phyloP scores from a whole-genome alignment of 2,329 filamentous ascomycete genomes.

The Didymella segeticola region DNA sequence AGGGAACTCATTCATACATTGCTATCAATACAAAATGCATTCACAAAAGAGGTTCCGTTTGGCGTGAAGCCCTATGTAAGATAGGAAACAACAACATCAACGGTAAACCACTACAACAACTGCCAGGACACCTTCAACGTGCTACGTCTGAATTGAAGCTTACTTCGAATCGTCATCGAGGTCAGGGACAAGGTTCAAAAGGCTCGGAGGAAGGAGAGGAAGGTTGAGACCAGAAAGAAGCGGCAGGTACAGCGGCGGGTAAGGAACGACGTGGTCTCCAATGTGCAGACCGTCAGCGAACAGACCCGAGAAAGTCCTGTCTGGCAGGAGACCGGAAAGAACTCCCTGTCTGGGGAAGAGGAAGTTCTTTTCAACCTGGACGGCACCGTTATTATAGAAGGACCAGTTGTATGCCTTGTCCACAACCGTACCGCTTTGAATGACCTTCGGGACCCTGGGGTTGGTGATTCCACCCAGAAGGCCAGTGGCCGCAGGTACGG shows the following conservation, averaged over 20 bases:
- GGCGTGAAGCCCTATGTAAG: background rate
- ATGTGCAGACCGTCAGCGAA: constrained; percentile 27
- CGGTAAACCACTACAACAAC: background rate
- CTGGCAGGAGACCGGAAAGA: constrained; percentile 18
- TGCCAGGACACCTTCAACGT: background rate
- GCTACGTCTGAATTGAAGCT: background rate
- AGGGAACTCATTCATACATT: background rate
- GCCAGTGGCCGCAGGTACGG: constrained; percentile 1
- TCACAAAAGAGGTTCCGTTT: background rate
- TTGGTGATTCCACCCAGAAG: constrained; percentile 1
- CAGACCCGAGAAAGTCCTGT: constrained; percentile 21
- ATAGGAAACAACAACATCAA: background rate
- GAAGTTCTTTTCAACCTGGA: constrained; percentile 24
- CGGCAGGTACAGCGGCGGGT: constrained; percentile 12
- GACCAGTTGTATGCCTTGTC: constrained; percentile 21
- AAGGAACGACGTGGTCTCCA: constrained; percentile 23
- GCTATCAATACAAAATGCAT: background rate
- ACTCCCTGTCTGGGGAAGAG: constrained; percentile 19
- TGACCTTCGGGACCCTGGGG: constrained; percentile 7
- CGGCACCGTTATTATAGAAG: constrained; percentile 22
- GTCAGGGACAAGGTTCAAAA: constrained; percentile 1
- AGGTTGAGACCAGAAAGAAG: constrained; percentile 11
- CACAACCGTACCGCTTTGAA: constrained; percentile 18
- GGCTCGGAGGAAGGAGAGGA: constrained; percentile 7
- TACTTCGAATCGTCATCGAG: background rate